Conservation (phyloP, 169 alveolate species). For the Eimeria praecox region DNA sequence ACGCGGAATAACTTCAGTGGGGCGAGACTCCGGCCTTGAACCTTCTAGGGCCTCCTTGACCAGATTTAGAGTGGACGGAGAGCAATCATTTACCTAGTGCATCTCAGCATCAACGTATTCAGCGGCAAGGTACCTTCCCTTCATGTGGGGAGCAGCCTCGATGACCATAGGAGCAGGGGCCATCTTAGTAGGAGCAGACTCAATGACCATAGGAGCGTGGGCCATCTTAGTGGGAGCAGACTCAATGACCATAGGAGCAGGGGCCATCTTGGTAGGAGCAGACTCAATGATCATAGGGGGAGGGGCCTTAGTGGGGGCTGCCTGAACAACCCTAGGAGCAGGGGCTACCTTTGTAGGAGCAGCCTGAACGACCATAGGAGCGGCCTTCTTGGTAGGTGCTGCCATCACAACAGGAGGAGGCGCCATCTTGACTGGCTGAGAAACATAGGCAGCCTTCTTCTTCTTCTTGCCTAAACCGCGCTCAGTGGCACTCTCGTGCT, state of each 20-base stretch:
- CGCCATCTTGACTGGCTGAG: conserved; percentile 9
- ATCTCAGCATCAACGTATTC: background rate
- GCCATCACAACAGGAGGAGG: conserved; percentile 15
- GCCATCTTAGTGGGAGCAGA: conserved; percentile 16
- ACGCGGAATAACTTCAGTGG: background rate
- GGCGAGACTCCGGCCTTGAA: background rate
- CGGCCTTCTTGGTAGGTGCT: background rate
- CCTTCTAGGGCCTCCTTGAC: background rate
- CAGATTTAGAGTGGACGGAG: background rate
- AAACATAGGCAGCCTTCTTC: background rate
- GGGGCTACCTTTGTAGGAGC: conserved; percentile 21
- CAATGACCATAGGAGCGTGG: conserved; percentile 51
- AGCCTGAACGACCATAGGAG: conserved; percentile 28
- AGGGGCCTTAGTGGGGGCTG: background rate
- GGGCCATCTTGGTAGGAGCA: conserved; percentile 21
- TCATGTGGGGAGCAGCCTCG: background rate
- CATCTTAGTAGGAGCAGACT: conserved; percentile 4
- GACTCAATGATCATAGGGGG: conserved; percentile 1
- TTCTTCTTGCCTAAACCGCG: conserved; percentile 59
- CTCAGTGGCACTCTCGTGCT: background rate
- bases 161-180: conserved; percentile 56
- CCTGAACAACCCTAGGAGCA: conserved; percentile 38
- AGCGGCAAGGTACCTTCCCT: conserved; percentile 34
- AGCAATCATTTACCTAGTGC: background rate
- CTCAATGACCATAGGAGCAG: conserved; percentile 21